phyloP scores from a whole-genome alignment of 192 early-diverging fungal species.

The Podila horticola region DNA sequence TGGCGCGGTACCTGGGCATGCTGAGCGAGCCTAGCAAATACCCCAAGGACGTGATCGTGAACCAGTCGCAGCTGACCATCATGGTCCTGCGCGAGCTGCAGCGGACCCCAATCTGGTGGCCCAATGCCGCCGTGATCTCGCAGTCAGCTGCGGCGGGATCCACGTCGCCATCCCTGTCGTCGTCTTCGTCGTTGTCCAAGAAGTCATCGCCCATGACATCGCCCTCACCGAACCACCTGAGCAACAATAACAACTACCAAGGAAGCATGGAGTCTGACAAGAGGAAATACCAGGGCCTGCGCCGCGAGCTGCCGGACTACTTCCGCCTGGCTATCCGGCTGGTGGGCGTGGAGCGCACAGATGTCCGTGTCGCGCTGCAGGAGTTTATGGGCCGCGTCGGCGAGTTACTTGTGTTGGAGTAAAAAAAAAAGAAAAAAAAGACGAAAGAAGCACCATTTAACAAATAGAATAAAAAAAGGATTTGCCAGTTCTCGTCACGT shows the following conservation, averaged over 20 bases:
- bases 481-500: no score
- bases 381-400: conserved; percentile 57
- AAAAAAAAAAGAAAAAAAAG: neutral
- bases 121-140: conserved; percentile 32
- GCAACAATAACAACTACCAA: neutral
- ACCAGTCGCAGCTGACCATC: conserved; percentile 57
- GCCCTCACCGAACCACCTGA: conserved; percentile 6
- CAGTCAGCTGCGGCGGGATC: conserved; percentile 1
- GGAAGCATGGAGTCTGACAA: conserved; percentile 32
- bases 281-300: conserved; percentile 49
- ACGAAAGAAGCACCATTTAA: neutral
- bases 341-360: conserved; percentile 53
- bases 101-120: conserved; percentile 52
- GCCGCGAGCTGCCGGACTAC: conserved; percentile 55
- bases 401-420: conserved; percentile 42
- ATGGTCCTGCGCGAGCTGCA: conserved; percentile 55
- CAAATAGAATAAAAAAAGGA: neutral
- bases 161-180: neutral
- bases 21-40: conserved; percentile 52
- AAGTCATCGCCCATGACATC: conserved; percentile 20
- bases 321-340: conserved; percentile 52
- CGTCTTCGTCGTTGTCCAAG: conserved; percentile 13
- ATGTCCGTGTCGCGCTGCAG: conserved; percentile 54
- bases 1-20: conserved; percentile 52
- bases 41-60: conserved; percentile 55